Evolutionary conservation across 2,329 filamentous ascomycete species (phyloP), one percentile per base, ranked within the genome.

Genomic region (Aureobasidium namibiae): DNA sequence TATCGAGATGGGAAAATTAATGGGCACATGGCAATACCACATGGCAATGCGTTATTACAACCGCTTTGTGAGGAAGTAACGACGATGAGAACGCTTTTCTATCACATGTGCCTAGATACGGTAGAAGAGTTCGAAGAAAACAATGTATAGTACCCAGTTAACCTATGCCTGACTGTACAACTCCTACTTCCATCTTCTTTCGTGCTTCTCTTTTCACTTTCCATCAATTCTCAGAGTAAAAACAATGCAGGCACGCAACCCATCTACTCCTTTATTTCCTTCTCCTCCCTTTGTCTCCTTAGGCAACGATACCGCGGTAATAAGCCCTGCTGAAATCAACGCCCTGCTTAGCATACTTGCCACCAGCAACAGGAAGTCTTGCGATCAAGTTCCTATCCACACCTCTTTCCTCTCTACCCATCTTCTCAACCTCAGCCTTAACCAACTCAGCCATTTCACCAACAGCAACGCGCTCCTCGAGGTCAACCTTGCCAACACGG

Each of bases 391-490:
- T 56, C 14, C 44, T 44, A 45, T 54, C 49, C 29, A 61, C 45
- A n/a, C 45, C 54, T 45, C 36, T 60, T 41, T 61, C 61, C 16
- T 57, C 60, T 29, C 56, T 53, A 9, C 58, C 60, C 29, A 61
- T 45, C 42, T 48, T 57, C 38, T 60, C 59, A 4, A 48, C 34
- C 45, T 62, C 60, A 7, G 53, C 60, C 36, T 52, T 60, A 33
- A 63, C 60, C 38, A 62, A 46, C 10, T 58, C 36, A 39, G 56
- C 59, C 60, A 63, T 63, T 29, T 62, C 58, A 46, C 57, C 60
- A 33, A 63, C 50, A n/a, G 62, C 62, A 36, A 63, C 62, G 2
- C 62, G 42, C 34, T 63, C 57, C 49, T 62, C 62, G 13, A 63
- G 45, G 18, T 50, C 62, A 14, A 61, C 56, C 24, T 53, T 58